phyloP scores from a whole-genome alignment of 164 flowering plant genomes.

The Dillenia turbinata region DNA sequence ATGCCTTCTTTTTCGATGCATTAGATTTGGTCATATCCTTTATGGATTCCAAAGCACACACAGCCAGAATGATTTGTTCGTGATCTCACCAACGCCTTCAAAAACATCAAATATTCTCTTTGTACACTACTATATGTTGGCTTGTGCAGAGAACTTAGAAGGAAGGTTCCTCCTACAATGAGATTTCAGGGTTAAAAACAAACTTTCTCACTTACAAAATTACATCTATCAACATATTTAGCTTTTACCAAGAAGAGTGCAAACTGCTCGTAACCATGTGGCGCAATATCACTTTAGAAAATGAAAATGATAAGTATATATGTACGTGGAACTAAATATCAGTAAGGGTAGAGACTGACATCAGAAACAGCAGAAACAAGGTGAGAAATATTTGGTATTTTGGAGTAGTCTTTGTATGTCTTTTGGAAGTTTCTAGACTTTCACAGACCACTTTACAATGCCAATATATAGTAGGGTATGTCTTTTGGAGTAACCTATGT shows the following conservation, averaged over 20 bases:
- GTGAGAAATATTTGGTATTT: background rate
- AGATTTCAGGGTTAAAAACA: no score
- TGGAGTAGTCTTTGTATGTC: conserved; percentile 15
- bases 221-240: no score
- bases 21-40: conserved; percentile 6
- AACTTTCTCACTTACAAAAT: no score
- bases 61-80: no score
- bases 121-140: conserved; percentile 1
- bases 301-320: background rate
- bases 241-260: no score
- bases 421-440: conserved; percentile 6
- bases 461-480: no score
- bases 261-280: no score
- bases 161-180: background rate
- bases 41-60: conserved; percentile 9
- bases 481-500: no score
- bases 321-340: no score
- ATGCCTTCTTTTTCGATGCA: background rate
- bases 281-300: no score
- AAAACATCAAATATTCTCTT: background rate
- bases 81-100: background rate
- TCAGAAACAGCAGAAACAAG: conserved; percentile 8
- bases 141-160: background rate
- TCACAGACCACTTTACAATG: no score
- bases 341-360: no score